Percentiles rank a stretch among this genome's conserved stretches.
These are phyloP conservation scores for Fusarium torulosum DNA, from an alignment of 2,329 filamentous ascomycete genomes.

Conservation along the genomic window DNA sequence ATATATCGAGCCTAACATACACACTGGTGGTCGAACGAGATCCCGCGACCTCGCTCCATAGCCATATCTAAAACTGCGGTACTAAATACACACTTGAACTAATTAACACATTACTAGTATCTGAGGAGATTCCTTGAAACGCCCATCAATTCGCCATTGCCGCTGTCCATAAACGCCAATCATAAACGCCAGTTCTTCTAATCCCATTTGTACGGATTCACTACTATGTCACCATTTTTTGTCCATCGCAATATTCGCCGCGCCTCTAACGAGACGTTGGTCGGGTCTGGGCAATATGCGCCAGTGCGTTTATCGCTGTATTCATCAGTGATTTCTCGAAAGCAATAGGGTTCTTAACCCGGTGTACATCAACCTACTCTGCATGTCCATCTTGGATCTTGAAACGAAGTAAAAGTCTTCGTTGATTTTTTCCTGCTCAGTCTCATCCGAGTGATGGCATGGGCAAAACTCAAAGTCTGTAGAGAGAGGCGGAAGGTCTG, in stretches of 20 bases:
- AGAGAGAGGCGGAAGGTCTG: conserved; percentile 40
- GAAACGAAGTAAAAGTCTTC: conserved; percentile 41
- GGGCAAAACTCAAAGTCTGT: conserved; percentile 46
- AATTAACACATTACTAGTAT: not conserved
- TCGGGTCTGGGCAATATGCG: conserved; percentile 32
- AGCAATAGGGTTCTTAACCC: not conserved
- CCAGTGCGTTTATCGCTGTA: conserved; percentile 37
- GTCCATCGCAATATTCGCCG: not conserved
- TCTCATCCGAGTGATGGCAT: conserved; percentile 20
- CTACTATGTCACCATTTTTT: not conserved
- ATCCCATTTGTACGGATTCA: not conserved
- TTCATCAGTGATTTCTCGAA: conserved; percentile 22
- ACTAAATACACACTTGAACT: not conserved
- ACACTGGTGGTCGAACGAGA: not conserved
- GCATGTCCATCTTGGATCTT: conserved; percentile 43
- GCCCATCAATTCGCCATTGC: not conserved
- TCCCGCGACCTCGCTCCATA: not conserved
- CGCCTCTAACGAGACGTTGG: not conserved
- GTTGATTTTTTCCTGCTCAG: conserved; percentile 38
- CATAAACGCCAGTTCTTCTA: conserved; percentile 1
- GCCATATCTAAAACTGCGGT: not conserved
- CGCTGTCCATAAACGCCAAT: not conserved
- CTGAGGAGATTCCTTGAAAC: not conserved
- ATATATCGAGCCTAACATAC: not conserved
- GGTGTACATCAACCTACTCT: conserved; percentile 34